These are phyloP conservation scores for Daldinia sp. DNA, from an alignment of 2,329 filamentous ascomycete genomes.

Conservation along the genomic window DNA sequence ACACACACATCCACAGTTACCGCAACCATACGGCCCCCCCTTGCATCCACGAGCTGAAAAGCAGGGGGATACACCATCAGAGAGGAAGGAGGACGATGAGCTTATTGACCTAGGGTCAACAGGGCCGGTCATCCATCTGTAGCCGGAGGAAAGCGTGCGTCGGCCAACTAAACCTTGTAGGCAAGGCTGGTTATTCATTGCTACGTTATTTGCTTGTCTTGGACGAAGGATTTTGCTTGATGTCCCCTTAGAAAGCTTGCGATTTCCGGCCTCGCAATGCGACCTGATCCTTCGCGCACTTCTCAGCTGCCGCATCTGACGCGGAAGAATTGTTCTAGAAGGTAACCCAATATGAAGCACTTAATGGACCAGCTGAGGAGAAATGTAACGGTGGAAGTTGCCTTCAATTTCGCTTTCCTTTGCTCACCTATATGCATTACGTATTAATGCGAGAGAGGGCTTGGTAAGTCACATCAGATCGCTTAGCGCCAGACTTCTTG, in stretches of 20 bases:
- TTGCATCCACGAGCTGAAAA: constrained; percentile 30
- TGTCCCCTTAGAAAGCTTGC: not conserved
- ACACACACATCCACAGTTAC: not conserved
- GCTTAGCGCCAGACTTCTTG: constrained; percentile 11
- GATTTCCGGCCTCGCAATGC: not conserved
- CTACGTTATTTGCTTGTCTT: constrained; percentile 1
- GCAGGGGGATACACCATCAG: constrained; percentile 16
- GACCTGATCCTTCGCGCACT: constrained; percentile 6
- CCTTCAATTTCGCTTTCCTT: not conserved
- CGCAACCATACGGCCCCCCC: not conserved
- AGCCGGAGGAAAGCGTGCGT: not conserved
- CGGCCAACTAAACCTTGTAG: not conserved
- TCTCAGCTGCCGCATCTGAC: constrained; percentile 17
- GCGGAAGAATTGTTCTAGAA: constrained; percentile 31
- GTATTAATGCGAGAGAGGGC: not conserved
- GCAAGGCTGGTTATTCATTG: not conserved
- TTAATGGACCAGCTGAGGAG: not conserved
- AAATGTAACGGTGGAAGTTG: not conserved
- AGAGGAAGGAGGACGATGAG: constrained; percentile 26
- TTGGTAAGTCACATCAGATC: not conserved
- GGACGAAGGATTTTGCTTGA: constrained; percentile 9
- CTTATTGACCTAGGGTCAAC: constrained; percentile 19
- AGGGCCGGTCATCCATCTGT: constrained; percentile 20
- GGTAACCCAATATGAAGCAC: not conserved
- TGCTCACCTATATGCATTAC: not conserved